A percentile compares a stretch with the other conserved stretches of the same genome.
Evolutionary conservation across 2,329 filamentous ascomycete genomes (phyloP).

Genomic region (Trichoderma semiorbis): DNA sequence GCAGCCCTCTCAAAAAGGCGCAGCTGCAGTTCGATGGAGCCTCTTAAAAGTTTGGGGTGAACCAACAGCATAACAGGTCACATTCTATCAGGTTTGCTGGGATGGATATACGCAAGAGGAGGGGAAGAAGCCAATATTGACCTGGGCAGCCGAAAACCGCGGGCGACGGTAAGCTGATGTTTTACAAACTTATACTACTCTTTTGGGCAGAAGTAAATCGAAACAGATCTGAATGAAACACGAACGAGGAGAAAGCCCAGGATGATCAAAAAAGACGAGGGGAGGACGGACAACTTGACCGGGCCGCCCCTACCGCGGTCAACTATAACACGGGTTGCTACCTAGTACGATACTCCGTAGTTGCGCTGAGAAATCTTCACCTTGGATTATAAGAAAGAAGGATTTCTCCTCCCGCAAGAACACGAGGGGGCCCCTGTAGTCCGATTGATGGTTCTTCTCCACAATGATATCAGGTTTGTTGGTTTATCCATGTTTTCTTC

Average conservation of each 20-base stretch:
- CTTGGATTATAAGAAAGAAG: neutral
- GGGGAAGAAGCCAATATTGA: neutral
- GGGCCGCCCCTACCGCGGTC: neutral
- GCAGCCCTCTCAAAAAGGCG: constrained; percentile 8
- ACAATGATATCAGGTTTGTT: constrained; percentile 12
- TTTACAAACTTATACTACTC: neutral
- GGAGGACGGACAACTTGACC: neutral
- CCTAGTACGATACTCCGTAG: neutral
- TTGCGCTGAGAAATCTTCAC: neutral
- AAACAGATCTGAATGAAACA: neutral
- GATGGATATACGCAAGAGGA: neutral
- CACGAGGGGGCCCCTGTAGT: constrained; percentile 5
- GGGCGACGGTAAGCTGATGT: constrained; percentile 10
- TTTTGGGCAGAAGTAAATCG: neutral
- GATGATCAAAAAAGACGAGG: neutral
- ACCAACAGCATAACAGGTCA: constrained; percentile 10
- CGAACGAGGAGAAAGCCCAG: neutral
- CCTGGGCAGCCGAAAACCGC: neutral
- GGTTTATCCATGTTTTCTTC: constrained; percentile 1
- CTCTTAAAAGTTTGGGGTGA: neutral
- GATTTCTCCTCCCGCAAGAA: neutral
- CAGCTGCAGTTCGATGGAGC: constrained; percentile 13
- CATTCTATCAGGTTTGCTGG: neutral
- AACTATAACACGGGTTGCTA: neutral
- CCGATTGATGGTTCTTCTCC: constrained; percentile 5